Evolutionary conservation across 768 basidiomycete genomes (phyloP).

Genomic region (Filobasidium wieringae): DNA sequence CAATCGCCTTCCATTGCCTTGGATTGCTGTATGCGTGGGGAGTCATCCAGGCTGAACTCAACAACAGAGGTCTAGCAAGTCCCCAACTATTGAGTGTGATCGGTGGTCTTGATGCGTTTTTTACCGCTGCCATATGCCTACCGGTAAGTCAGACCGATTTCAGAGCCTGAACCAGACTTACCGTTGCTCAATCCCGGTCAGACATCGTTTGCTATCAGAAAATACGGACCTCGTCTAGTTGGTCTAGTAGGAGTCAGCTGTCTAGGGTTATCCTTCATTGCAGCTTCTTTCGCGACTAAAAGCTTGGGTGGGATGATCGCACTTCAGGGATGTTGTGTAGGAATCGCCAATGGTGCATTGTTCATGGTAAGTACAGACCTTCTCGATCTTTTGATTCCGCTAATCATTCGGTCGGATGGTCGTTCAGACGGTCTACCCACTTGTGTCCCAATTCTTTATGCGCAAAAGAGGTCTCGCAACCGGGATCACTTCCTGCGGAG

Average conservation of each 20-base stretch:
- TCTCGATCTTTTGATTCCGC: neutral
- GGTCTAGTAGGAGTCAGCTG: constrained; percentile 2
- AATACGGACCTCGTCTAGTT: neutral
- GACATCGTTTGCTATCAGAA: neutral
- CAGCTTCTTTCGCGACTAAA: constrained; percentile 9
- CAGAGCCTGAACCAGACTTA: neutral
- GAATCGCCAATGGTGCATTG: constrained; percentile 3
- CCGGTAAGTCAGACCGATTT: constrained; percentile 14
- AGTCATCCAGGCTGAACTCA: constrained; percentile 17
- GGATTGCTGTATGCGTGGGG: constrained; percentile 19
- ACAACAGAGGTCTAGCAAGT: constrained; percentile 8
- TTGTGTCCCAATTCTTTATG: constrained; percentile 15
- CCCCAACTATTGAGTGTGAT: constrained; percentile 14
- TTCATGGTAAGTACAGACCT: constrained; percentile 7
- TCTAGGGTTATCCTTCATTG: neutral
- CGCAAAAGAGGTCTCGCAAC: constrained; percentile 16
- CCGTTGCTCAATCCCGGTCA: neutral
- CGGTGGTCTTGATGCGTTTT: constrained; percentile 14
- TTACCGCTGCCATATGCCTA: constrained; percentile 12
- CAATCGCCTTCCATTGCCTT: constrained; percentile 11
- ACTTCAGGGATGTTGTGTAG: constrained; percentile 13
- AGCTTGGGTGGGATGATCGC: constrained; percentile 13
- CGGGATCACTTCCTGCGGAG: constrained; percentile 18
- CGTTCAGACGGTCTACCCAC: constrained; percentile 14
- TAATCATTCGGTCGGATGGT: neutral